These are phyloP conservation scores for Aspergillus baeticus DNA, from an alignment of 495 filamentous ascomycete species.

Conservation along the genomic window DNA sequence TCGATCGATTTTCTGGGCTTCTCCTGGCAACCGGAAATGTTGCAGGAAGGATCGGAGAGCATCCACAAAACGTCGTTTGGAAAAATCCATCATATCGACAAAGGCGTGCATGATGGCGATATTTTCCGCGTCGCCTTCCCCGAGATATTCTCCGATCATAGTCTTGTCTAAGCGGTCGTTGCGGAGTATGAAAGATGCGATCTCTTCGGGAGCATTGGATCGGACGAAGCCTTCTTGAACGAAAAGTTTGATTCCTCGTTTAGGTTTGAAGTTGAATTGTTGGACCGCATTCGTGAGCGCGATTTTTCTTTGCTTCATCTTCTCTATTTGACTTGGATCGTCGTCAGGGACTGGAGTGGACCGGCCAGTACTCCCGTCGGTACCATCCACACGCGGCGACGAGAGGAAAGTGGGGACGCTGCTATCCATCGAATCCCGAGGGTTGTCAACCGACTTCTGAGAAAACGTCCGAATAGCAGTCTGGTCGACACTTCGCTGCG, in stretches of 20 bases:
- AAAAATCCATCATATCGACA: constrained; percentile 92
- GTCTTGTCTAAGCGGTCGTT: constrained; percentile 82
- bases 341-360: constrained; percentile 80
- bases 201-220: constrained; percentile 71
- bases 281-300: constrained; percentile 83
- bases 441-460: constrained; percentile 67
- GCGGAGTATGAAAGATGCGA: constrained; percentile 76
- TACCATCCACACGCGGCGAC: constrained; percentile 47
- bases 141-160: constrained; percentile 90
- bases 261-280: constrained; percentile 98
- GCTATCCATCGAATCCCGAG: constrained; percentile 80
- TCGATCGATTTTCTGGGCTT: constrained; percentile 98
- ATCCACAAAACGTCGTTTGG: constrained; percentile 90
- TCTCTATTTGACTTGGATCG: constrained; percentile 88
- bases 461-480: constrained; percentile 51
- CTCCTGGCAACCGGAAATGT: constrained; percentile 90
- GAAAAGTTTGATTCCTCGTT: constrained; percentile 83
- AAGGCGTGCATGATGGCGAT: constrained; percentile 98
- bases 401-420: constrained; percentile 46
- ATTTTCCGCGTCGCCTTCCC: constrained; percentile 88
- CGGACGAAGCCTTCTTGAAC: constrained; percentile 82
- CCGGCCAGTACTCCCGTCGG: constrained; percentile 61
- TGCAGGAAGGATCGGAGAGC: constrained; percentile 88
- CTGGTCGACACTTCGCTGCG: constrained; percentile 68
- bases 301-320: constrained; percentile 89